Evolutionary conservation across 352 stramenopile genomes (phyloP).

Genomic region (Phytopythium aichiense): DNA sequence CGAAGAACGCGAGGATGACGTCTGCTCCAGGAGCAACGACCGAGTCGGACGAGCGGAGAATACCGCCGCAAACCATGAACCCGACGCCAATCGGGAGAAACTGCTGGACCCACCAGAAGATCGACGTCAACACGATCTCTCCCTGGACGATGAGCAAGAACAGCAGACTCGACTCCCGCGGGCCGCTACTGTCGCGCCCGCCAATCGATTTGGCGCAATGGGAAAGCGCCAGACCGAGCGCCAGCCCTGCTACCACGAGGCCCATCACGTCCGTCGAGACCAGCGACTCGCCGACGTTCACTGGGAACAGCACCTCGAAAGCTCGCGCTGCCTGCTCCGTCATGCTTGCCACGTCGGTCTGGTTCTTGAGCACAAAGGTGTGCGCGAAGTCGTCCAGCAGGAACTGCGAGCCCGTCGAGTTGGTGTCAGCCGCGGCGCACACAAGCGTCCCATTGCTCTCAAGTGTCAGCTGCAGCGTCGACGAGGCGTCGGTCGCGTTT

Average conservation of each 20-base stretch:
- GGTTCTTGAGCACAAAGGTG: constrained; percentile 14
- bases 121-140: constrained; percentile 34
- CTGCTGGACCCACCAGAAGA: constrained; percentile 34
- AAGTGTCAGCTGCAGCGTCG: constrained; percentile 25
- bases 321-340: constrained; percentile 23
- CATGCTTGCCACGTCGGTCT: constrained; percentile 16
- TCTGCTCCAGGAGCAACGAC: constrained; percentile 13
- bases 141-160: constrained; percentile 42
- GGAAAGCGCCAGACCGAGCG: constrained; percentile 26
- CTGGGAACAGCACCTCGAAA: constrained; percentile 27
- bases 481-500: constrained; percentile 14
- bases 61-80: constrained; percentile 35
- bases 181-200: constrained; percentile 5
- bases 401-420: constrained; percentile 33
- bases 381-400: constrained; percentile 43
- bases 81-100: constrained; percentile 36
- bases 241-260: constrained; percentile 27
- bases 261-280: constrained; percentile 31
- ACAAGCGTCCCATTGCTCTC: constrained; percentile 28
- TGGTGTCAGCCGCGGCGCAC: constrained; percentile 20
- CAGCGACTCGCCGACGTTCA: constrained; percentile 22
- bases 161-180: constrained; percentile 29
- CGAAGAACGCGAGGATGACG: constrained; percentile 33
- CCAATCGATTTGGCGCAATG: constrained; percentile 9
- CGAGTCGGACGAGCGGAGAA: constrained; percentile 22